These are phyloP conservation scores for Microbotryomycetes sp. DNA, from an alignment of 1,284 basidiomycete genomes.

Conservation along the genomic window DNA sequence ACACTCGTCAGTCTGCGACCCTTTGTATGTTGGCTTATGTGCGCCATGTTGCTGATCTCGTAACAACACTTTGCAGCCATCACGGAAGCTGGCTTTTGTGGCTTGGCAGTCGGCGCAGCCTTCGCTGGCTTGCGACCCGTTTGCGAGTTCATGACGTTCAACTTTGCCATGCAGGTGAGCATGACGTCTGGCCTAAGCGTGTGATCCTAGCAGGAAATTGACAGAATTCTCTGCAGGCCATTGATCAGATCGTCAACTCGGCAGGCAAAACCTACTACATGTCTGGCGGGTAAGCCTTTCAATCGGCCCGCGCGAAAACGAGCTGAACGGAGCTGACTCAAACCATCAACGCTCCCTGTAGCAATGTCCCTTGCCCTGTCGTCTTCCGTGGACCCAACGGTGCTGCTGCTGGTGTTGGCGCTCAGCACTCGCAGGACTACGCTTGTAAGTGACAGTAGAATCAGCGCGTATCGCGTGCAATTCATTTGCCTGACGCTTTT, in stretches of 20 bases:
- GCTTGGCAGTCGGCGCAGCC: constrained; percentile 90
- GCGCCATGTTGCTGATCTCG: neutral
- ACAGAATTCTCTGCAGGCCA: constrained; percentile 54
- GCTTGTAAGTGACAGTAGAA: constrained; percentile 38
- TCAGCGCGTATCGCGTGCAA: neutral
- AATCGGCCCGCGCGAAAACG: neutral
- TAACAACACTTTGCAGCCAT: constrained; percentile 16
- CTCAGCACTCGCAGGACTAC: constrained; percentile 54
- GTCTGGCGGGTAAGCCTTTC: constrained; percentile 85
- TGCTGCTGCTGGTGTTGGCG: constrained; percentile 91
- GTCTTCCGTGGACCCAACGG: constrained; percentile 99
- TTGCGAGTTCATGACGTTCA: constrained; percentile 99
- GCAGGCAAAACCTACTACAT: constrained; percentile 99
- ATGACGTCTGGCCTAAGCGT: constrained; percentile 38
- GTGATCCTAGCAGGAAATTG: neutral
- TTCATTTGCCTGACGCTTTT: neutral
- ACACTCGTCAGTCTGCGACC: constrained; percentile 46
- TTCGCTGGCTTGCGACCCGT: constrained; percentile 90
- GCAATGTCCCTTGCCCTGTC: constrained; percentile 70
- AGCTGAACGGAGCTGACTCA: neutral
- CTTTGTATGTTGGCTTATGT: neutral
- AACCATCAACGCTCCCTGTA: constrained; percentile 4
- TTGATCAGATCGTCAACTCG: constrained; percentile 99
- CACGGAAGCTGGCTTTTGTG: constrained; percentile 91
- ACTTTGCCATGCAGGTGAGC: constrained; percentile 75